These are phyloP conservation scores for Phallus indusiatus DNA, from an alignment of 768 basidiomycete species.

Conservation along the genomic window DNA sequence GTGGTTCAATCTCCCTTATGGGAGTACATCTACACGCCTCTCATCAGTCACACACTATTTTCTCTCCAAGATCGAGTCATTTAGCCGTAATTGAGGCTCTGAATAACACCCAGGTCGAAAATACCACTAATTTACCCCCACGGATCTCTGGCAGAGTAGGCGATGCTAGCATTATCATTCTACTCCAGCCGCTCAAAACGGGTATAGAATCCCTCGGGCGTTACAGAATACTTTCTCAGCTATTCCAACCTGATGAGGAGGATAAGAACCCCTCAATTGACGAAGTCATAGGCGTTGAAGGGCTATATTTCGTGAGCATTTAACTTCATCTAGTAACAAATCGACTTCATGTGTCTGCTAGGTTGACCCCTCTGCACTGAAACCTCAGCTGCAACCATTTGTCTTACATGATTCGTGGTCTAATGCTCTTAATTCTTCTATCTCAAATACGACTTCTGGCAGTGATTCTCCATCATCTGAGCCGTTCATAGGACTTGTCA, in stretches of 20 bases:
- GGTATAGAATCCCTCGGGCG: conserved; percentile 59
- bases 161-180: conserved; percentile 32
- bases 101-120: conserved; percentile 14
- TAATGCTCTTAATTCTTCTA: conserved; percentile 16
- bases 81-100: conserved; percentile 42
- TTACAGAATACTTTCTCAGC: conserved; percentile 50
- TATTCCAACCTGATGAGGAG: conserved; percentile 43
- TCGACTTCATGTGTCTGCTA: conserved; percentile 22
- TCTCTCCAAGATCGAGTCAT: conserved; percentile 73
- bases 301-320: conserved; percentile 38
- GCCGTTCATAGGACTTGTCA: conserved; percentile 50
- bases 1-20: conserved; percentile 48
- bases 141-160: conserved; percentile 10
- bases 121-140: conserved; percentile 12
- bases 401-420: conserved; percentile 29
- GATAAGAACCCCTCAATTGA: conserved; percentile 26
- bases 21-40: conserved; percentile 32
- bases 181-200: conserved; percentile 48
- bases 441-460: background rate
- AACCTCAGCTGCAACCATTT: conserved; percentile 22
- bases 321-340: background rate
- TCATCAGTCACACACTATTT: conserved; percentile 40
- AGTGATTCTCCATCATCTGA: conserved; percentile 5
- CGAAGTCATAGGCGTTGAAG: conserved; percentile 35
- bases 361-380: conserved; percentile 30